Percentiles rank a stretch among this genome's conserved stretches.
phyloP scores from a whole-genome alignment of 164 flowering plant genomes.

The Taxillus chinensis region DNA sequence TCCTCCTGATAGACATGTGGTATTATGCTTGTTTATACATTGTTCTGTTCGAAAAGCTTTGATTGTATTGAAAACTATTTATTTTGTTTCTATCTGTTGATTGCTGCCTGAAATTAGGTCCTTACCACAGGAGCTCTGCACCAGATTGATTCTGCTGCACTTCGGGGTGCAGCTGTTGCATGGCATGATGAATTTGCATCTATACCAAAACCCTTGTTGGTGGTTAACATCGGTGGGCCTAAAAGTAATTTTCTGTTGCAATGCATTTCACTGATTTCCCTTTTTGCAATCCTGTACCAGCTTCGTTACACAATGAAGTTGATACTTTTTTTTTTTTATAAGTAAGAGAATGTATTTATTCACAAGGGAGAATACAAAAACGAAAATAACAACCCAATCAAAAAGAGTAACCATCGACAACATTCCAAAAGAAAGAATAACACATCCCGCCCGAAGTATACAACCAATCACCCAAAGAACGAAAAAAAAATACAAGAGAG shows the following conservation, averaged over 20 bases:
- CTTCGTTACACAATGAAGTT: too few relatives aligned
- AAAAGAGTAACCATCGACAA: too few relatives aligned
- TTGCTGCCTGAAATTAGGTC: conserved; percentile 28
- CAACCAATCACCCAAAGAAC: too few relatives aligned
- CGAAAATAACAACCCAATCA: too few relatives aligned
- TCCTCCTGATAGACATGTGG: conserved; percentile 80
- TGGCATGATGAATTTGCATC: conserved; percentile 95
- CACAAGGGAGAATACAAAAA: too few relatives aligned
- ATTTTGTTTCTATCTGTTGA: background rate
- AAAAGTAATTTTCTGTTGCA: conserved; percentile 37
- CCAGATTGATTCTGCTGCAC: conserved; percentile 72
- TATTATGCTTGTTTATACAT: conserved; percentile 16
- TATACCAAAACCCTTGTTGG: conserved; percentile 80
- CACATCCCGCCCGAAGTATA: too few relatives aligned
- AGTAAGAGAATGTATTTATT: too few relatives aligned
- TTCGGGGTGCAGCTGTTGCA: conserved; percentile 69
- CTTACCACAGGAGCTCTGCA: conserved; percentile 89
- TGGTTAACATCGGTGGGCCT: conserved; percentile 92
- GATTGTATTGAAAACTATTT: background rate
- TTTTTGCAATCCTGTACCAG: too few relatives aligned
- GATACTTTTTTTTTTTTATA: too few relatives aligned
- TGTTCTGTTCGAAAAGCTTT: background rate
- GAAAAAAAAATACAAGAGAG: too few relatives aligned
- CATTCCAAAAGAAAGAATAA: too few relatives aligned
- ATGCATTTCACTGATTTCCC: too few relatives aligned